Percentiles rank a stretch among this genome's conserved stretches.
phyloP scores from a whole-genome alignment of 352 stramenopile genomes.

The Phytophthora pluvialis region DNA sequence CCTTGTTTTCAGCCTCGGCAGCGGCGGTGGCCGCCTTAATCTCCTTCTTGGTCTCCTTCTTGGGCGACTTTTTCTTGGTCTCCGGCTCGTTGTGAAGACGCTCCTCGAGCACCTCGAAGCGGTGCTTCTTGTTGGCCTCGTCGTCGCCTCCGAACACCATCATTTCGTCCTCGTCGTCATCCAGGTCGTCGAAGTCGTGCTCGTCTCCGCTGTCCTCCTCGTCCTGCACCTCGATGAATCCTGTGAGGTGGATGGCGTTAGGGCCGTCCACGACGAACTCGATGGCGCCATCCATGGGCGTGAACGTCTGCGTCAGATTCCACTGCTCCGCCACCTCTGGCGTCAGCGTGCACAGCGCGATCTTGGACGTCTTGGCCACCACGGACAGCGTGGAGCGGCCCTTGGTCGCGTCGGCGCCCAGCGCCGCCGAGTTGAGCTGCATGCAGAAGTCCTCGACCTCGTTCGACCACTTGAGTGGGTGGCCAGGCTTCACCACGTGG shows the following conservation, averaged over 20 bases:
- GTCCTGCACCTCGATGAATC: constrained; percentile 80
- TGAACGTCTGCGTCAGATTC: constrained; percentile 82
- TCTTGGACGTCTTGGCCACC: constrained; percentile 70
- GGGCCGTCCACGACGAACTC: constrained; percentile 72
- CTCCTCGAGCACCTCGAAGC: constrained; percentile 85
- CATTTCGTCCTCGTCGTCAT: constrained; percentile 61
- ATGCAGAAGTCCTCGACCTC: constrained; percentile 79
- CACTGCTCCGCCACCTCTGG: constrained; percentile 70
- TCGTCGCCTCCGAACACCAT: constrained; percentile 63
- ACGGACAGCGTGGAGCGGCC: constrained; percentile 82
- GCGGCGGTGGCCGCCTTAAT: constrained; percentile 20
- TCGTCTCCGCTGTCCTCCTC: constrained; percentile 71
- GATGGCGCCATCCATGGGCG: constrained; percentile 74
- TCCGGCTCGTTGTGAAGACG: constrained; percentile 48
- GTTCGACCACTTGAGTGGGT: constrained; percentile 73
- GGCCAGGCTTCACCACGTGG: constrained; percentile 66
- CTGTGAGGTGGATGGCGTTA: constrained; percentile 84
- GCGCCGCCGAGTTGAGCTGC: constrained; percentile 78
- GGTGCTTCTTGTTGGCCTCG: constrained; percentile 43
- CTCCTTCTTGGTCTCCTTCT: constrained; percentile 36
- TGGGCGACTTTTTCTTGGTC: constrained; percentile 41
- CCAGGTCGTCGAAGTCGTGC: constrained; percentile 55
- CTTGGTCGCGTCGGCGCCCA: constrained; percentile 53
- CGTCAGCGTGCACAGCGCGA: constrained; percentile 79
- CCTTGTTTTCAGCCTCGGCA: constrained; percentile 38